A percentile compares a stretch with the other conserved stretches of the same genome.
Evolutionary conservation across 2,329 filamentous ascomycete species (phyloP).

Genomic region (Macroventuria anomochaeta): DNA sequence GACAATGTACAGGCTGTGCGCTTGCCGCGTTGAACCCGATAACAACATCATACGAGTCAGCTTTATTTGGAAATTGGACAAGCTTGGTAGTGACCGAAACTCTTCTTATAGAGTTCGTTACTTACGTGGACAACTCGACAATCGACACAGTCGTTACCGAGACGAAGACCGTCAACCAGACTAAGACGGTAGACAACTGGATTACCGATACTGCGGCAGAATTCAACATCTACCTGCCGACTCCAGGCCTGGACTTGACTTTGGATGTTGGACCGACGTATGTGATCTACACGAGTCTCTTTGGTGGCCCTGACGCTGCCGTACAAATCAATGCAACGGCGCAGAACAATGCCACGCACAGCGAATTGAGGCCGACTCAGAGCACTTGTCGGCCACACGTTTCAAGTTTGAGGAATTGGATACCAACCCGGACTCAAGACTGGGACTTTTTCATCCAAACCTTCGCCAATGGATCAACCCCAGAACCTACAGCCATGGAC

Average conservation of each 20-base stretch:
- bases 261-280: conserved; percentile 40
- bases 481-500: neutral
- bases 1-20: conserved; percentile 42
- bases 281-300: conserved; percentile 37
- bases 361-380: neutral
- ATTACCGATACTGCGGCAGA: conserved; percentile 32
- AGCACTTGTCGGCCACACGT: conserved; percentile 18
- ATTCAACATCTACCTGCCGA: conserved; percentile 30
- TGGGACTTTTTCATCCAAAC: conserved; percentile 39
- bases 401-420: conserved; percentile 20
- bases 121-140: conserved; percentile 32
- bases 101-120: conserved; percentile 31
- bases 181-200: conserved; percentile 29
- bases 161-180: conserved; percentile 34
- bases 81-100: conserved; percentile 38
- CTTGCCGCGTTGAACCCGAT: conserved; percentile 33
- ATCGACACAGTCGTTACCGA: conserved; percentile 38
- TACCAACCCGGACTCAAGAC: conserved; percentile 31
- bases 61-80: conserved; percentile 22
- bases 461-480: conserved; percentile 9
- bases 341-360: conserved; percentile 6
- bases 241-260: conserved; percentile 20
- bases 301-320: conserved; percentile 29
- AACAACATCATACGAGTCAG: conserved; percentile 20
- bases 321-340: conserved; percentile 3